A percentile compares a stretch with the other conserved stretches of the same genome.
These are phyloP conservation scores for Jaminaea rosea DNA, from an alignment of 1,284 basidiomycete genomes.

Conservation along the genomic window DNA sequence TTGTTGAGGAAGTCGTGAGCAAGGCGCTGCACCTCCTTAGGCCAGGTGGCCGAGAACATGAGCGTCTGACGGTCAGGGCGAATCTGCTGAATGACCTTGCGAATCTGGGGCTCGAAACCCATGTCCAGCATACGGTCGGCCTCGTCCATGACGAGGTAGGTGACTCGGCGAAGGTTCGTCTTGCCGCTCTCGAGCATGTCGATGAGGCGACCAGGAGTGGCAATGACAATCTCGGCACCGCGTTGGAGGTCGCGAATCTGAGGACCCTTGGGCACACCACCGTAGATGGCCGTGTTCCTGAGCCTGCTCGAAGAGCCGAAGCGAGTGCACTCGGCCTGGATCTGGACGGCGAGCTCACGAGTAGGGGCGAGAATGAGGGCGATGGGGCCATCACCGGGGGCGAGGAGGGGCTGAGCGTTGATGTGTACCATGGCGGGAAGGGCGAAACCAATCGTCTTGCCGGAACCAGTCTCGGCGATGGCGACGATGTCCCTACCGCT, in stretches of 20 bases:
- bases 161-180: constrained; percentile 88
- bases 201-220: constrained; percentile 59
- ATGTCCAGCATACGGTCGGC: constrained; percentile 97
- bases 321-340: constrained; percentile 95
- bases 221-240: constrained; percentile 91
- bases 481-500: constrained; percentile 90
- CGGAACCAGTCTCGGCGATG: constrained; percentile 58
- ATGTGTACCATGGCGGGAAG: constrained; percentile 98
- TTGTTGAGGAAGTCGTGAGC: constrained; percentile 92
- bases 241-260: constrained; percentile 95
- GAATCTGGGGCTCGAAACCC: constrained; percentile 99
- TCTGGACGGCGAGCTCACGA: constrained; percentile 95
- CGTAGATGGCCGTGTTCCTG: constrained; percentile 95
- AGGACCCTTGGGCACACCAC: constrained; percentile 94
- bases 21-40: constrained; percentile 96
- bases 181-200: constrained; percentile 93
- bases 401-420: constrained; percentile 93
- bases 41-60: constrained; percentile 95
- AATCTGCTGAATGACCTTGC: constrained; percentile 94
- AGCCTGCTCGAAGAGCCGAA: constrained; percentile 95
- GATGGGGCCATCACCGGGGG: constrained; percentile 92
- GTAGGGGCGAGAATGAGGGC: constrained; percentile 94
- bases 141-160: constrained; percentile 98
- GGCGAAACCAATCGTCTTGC: constrained; percentile 88
- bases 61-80: constrained; percentile 78